Conservation (phyloP, 2,329 filamentous ascomycete species). For the Epichloe glyceriae region DNA sequence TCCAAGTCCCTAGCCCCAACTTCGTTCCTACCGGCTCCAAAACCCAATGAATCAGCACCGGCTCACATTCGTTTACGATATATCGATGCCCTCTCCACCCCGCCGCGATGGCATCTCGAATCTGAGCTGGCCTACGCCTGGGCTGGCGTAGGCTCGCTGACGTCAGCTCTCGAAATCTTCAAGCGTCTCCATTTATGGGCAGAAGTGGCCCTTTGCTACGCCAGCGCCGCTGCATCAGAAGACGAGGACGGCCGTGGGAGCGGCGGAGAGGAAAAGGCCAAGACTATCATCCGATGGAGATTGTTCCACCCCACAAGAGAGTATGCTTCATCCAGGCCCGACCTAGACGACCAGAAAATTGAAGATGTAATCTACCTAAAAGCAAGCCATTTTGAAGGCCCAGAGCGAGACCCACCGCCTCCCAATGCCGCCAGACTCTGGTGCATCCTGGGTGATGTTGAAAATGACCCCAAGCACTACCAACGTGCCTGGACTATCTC, state of each 20-base stretch:
- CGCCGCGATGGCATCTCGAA: slow-evolving; percentile 87
- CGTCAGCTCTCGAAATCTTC: slow-evolving; percentile 91
- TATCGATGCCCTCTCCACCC: slow-evolving; percentile 70
- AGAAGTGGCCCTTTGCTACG: slow-evolving; percentile 83
- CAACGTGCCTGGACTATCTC: slow-evolving; percentile 82
- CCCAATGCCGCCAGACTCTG: slow-evolving; percentile 76
- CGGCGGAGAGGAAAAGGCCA: slow-evolving; percentile 66
- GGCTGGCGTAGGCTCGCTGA: slow-evolving; percentile 74
- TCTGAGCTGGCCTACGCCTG: slow-evolving; percentile 88
- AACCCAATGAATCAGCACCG: slow-evolving; percentile 64
- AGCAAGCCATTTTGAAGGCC: slow-evolving; percentile 41
- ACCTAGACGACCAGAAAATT: slow-evolving; percentile 38
- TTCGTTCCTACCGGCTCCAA: slow-evolving; percentile 69
- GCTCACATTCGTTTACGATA: slow-evolving; percentile 67
- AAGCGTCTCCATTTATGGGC: slow-evolving; percentile 88
- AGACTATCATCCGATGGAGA: slow-evolving; percentile 61
- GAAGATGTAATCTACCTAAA: slow-evolving; percentile 44
- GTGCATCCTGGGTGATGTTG: slow-evolving; percentile 87
- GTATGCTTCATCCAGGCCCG: slow-evolving; percentile 16
- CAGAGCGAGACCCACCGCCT: slow-evolving; percentile 55
- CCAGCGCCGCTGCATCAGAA: slow-evolving; percentile 45
- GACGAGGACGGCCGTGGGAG: slow-evolving; percentile 40
- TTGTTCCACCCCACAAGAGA: slow-evolving; percentile 54
- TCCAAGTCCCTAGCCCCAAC: slow-evolving; percentile 36
- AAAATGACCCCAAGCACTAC: slow-evolving; percentile 62